Conservation (phyloP, 495 filamentous ascomycete species). For the Trichoderma virens region DNA sequence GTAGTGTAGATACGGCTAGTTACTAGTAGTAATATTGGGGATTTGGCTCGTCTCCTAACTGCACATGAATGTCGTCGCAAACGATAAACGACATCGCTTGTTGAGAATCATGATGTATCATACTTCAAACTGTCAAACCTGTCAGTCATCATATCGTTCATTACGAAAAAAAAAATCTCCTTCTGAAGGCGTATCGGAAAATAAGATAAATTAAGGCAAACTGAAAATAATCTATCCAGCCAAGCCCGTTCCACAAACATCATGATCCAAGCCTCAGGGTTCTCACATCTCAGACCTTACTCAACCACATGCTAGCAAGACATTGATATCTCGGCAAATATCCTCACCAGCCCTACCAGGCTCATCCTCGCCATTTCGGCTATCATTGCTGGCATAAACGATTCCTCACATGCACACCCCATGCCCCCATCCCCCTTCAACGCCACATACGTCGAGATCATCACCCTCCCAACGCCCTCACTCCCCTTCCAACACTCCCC, state of each 20-base stretch:
- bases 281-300: neutral
- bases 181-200: too few species aligned
- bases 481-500: conserved; percentile 66
- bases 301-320: neutral
- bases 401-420: neutral
- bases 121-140: too few species aligned
- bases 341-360: neutral
- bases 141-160: too few species aligned
- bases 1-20: neutral
- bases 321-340: neutral
- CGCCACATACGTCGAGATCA: neutral
- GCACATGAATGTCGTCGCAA: too few species aligned
- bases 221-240: neutral
- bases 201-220: too few species aligned
- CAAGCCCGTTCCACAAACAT: neutral
- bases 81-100: too few species aligned
- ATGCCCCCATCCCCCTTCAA: neutral
- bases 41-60: too few species aligned
- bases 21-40: too few species aligned
- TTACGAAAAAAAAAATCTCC: too few species aligned
- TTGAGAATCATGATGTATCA: too few species aligned
- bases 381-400: neutral
- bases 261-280: neutral
- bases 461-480: conserved; percentile 33
- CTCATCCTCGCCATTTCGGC: neutral